Conservation (phyloP, 2,329 filamentous ascomycete genomes). For the Tolypocladium cylindrosporum region DNA sequence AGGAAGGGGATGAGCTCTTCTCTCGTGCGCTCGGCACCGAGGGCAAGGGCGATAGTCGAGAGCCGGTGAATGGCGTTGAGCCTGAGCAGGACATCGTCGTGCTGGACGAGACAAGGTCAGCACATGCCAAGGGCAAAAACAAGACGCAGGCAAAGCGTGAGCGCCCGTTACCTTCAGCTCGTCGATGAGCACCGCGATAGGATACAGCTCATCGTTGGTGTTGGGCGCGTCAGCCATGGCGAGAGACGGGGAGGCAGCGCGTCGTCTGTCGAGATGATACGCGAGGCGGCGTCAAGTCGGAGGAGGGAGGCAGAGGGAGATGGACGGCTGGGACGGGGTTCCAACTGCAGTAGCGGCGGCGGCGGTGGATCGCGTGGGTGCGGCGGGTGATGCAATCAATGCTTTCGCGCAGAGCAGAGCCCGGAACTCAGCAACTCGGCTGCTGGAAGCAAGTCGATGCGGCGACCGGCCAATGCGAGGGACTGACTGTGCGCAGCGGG, state of each 20-base stretch:
- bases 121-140: constrained; percentile 14
- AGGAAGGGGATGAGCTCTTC: constrained; percentile 98
- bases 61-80: constrained; percentile 97
- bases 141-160: background rate
- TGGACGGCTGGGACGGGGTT: constrained; percentile 2
- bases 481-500: background rate
- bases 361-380: constrained; percentile 15
- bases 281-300: constrained; percentile 3
- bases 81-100: constrained; percentile 95
- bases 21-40: constrained; percentile 91
- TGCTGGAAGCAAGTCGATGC: background rate
- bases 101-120: constrained; percentile 40
- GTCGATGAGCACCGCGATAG: constrained; percentile 98
- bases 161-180: constrained; percentile 74
- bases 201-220: constrained; percentile 97
- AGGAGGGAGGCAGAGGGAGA: constrained; percentile 4
- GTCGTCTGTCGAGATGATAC: constrained; percentile 14
- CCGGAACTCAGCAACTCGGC: background rate
- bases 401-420: constrained; percentile 4
- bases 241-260: constrained; percentile 28
- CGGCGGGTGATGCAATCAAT: constrained; percentile 17
- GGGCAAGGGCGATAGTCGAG: constrained; percentile 92
- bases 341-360: constrained; percentile 1
- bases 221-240: constrained; percentile 82
- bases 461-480: constrained; percentile 1